A percentile compares a stretch with the other conserved stretches of the same genome.
Evolutionary conservation across 2,329 filamentous ascomycete species (phyloP).

Genomic region (Zymoseptoria crescenta): DNA sequence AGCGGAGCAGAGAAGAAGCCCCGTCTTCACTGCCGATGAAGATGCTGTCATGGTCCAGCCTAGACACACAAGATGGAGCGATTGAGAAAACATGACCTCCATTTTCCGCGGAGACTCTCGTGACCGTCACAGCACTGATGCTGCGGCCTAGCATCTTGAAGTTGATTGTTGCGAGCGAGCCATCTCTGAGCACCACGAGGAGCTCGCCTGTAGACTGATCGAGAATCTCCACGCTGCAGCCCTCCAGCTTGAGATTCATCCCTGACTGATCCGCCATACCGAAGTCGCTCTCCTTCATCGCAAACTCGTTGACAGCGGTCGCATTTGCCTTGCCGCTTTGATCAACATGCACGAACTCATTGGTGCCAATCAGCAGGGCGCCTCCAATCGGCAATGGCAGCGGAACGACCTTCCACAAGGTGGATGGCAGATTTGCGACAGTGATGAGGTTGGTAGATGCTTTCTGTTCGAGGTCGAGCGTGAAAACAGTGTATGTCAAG

Average conservation of each 20-base stretch:
- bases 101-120: constrained; percentile 52
- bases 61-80: constrained; percentile 60
- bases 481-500: constrained; percentile 88
- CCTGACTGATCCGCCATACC: constrained; percentile 79
- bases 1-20: constrained; percentile 75
- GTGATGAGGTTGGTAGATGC: constrained; percentile 90
- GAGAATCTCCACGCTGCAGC: constrained; percentile 68
- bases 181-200: constrained; percentile 70
- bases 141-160: constrained; percentile 87
- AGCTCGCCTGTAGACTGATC: constrained; percentile 73
- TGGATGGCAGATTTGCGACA: constrained; percentile 75
- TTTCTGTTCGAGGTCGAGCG: constrained; percentile 83
- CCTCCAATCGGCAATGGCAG: constrained; percentile 82
- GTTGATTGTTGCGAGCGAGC: constrained; percentile 63
- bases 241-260: constrained; percentile 71
- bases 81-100: constrained; percentile 57
- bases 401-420: constrained; percentile 74
- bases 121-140: constrained; percentile 76
- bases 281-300: constrained; percentile 74
- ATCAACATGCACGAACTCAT: constrained; percentile 90
- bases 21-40: constrained; percentile 81
- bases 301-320: constrained; percentile 85
- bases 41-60: constrained; percentile 58
- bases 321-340: constrained; percentile 91
- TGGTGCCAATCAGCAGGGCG: constrained; percentile 74